Percentiles rank a stretch among this genome's conserved stretches.
These are phyloP conservation scores for Pseudonectria buxi DNA, from an alignment of 2,329 filamentous ascomycete species.

Conservation along the genomic window DNA sequence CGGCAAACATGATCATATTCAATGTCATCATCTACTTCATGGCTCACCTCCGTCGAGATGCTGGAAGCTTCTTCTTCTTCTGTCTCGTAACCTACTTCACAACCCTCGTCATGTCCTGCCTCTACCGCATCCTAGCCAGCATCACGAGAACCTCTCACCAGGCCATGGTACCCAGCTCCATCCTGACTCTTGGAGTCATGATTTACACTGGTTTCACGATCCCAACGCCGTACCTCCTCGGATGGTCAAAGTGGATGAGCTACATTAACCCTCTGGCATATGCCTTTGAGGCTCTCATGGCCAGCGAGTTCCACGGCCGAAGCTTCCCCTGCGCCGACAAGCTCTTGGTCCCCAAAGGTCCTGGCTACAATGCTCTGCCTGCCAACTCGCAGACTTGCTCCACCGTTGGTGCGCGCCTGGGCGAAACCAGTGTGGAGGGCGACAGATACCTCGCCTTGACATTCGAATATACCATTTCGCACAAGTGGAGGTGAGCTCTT, in stretches of 20 bases:
- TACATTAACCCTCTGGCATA: constrained; percentile 58
- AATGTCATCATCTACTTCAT: constrained; percentile 54
- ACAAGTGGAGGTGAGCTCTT: background rate
- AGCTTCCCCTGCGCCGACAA: constrained; percentile 4
- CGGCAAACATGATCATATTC: constrained; percentile 1
- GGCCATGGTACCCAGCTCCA: constrained; percentile 43
- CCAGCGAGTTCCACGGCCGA: constrained; percentile 11
- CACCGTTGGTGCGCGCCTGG: constrained; percentile 8
- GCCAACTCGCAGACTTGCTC: constrained; percentile 3
- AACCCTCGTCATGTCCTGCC: constrained; percentile 13
- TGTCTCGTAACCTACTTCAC: constrained; percentile 33
- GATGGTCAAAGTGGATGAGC: constrained; percentile 49
- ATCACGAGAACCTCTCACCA: constrained; percentile 15
- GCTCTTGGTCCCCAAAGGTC: constrained; percentile 5
- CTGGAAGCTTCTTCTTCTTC: constrained; percentile 55
- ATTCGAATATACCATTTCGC: constrained; percentile 3
- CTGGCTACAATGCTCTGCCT: background rate
- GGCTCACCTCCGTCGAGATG: constrained; percentile 50
- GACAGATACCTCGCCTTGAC: constrained; percentile 10
- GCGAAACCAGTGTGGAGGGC: constrained; percentile 6
- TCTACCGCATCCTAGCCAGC: constrained; percentile 15
- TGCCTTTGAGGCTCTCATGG: constrained; percentile 21
- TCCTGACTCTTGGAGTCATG: constrained; percentile 41
- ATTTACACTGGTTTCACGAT: constrained; percentile 32
- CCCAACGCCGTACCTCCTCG: constrained; percentile 6